phyloP scores from a whole-genome alignment of 306 rosid genomes.

The Begonia loranthoides region DNA sequence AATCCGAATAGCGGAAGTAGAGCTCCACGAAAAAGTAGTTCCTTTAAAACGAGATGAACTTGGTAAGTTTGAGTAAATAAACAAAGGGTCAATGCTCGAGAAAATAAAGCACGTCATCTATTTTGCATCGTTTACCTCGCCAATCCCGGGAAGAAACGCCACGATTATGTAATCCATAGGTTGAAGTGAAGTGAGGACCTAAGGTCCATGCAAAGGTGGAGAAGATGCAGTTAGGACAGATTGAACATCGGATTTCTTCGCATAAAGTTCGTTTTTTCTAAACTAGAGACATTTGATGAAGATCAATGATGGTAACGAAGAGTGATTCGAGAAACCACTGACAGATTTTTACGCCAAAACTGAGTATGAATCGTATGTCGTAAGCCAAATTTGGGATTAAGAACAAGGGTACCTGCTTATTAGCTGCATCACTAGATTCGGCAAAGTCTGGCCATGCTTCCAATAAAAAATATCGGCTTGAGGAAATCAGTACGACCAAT shows the following conservation, averaged over 20 bases:
- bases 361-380: no score
- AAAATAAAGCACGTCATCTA: constrained; percentile 1
- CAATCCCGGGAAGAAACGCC: constrained; percentile 65
- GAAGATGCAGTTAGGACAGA: no score
- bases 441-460: constrained; percentile 80
- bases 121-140: constrained; percentile 49
- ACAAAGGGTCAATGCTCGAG: not conserved
- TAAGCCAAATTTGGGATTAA: not conserved
- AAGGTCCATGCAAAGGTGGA: no score
- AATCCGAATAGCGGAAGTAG: constrained; percentile 74
- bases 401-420: constrained; percentile 45
- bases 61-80: not conserved
- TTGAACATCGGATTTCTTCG: no score
- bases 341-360: no score
- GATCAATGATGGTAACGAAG: no score
- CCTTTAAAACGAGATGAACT: constrained; percentile 27
- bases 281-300: no score
- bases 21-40: constrained; percentile 84
- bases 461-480: constrained; percentile 52
- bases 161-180: constrained; percentile 61
- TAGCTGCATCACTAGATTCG: constrained; percentile 83
- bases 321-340: no score
- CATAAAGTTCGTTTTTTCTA: no score
- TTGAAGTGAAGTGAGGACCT: constrained; percentile 80
- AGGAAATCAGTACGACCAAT: constrained; percentile 55